Evolutionary conservation across 2,329 filamentous ascomycete genomes (phyloP), one percentile per base, ranked within the genome.

Genomic region (Xylariaceae sp.): DNA sequence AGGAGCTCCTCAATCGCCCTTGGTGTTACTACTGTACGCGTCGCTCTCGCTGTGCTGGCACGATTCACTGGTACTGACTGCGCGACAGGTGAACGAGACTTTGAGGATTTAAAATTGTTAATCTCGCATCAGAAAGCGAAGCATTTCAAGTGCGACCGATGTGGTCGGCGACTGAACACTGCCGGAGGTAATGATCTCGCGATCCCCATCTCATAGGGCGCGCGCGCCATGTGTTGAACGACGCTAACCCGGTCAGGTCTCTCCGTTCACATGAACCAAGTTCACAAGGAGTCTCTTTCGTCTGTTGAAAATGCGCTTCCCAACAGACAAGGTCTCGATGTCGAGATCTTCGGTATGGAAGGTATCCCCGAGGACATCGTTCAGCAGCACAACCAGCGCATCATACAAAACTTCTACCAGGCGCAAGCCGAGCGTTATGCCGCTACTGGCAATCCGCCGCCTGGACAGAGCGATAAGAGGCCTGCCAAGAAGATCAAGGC

Each of bases 41-140:
- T 51, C 44, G 23, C 23, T 44, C 51, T 55, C n/a, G 57, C 53
- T 11, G 51, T 52, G 48, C 51, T 23, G 52, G 60, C 53, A 50
- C 51, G 17, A 30, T 52, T 42, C 18, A 56, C 51, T 62, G 11
- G 71, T 59, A 70, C 73, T 70, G 47, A 69, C 53, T 64, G 30
- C 42, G 17, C 39, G 15, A 2, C 57, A 87, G 84, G 84, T 76
- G 94, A 99, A 77, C 89, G 93, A 78, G 93, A 97, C 77, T 99
- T 97, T 73, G 92, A 97, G 74, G 94, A 99, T 74, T 76, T 96
- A 51, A 97, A 96, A 80, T 92, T 97, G 68, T 86, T 99, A 65
- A 95, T 96, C 68, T 92, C 90, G 59, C 94, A 99, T 75, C 94
- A 97, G 72, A 97, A 97, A 74, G 92, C 93, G n/a, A 97, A 97